Percentiles rank a stretch among this genome's conserved stretches.
phyloP scores from a whole-genome alignment of 257 asterid species.

The Solanum pennellii region DNA sequence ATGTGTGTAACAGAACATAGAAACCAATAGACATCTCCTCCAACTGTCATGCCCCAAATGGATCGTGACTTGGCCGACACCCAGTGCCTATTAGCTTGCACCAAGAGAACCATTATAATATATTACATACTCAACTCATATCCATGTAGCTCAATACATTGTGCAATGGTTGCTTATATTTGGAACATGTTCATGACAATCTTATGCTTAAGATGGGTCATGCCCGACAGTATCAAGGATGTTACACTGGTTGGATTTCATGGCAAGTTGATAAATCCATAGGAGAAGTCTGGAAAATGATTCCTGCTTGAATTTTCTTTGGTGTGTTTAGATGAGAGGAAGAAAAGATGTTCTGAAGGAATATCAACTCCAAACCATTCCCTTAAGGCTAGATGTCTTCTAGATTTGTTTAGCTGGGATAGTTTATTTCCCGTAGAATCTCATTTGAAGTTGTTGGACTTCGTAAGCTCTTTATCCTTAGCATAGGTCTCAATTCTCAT shows the following conservation, averaged over 20 bases:
- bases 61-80: neutral
- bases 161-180: neutral
- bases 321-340: neutral
- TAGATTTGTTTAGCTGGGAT: neutral
- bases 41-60: neutral
- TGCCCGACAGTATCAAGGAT: neutral
- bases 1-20: neutral
- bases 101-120: neutral
- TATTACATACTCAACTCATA: neutral
- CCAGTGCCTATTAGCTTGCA: neutral
- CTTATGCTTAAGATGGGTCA: neutral
- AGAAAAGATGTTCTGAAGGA: neutral
- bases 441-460: neutral
- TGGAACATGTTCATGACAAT: neutral
- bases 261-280: neutral
- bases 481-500: neutral
- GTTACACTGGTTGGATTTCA: neutral
- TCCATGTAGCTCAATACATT: neutral
- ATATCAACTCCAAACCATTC: neutral
- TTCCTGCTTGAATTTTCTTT: neutral
- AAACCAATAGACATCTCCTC: neutral
- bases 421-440: neutral
- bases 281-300: neutral
- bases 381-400: neutral
- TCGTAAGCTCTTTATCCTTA: neutral